Conservation (phyloP, 495 filamentous ascomycete genomes). For the Xylaria acuta region DNA sequence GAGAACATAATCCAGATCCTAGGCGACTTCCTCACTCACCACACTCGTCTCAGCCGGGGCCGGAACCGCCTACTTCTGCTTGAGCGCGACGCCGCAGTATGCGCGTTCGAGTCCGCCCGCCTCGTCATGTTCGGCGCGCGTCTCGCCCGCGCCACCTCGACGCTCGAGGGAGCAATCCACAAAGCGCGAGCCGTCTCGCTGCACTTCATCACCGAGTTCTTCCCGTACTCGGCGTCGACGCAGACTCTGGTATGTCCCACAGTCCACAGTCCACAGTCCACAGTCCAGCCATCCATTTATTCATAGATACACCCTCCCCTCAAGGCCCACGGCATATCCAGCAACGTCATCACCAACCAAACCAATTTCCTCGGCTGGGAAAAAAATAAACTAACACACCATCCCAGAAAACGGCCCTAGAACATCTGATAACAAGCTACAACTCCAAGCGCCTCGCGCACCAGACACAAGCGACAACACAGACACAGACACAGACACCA, state of each 20-base stretch:
- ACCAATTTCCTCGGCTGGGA: no score
- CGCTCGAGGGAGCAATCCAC: conserved; percentile 30
- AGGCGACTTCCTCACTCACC: conserved; percentile 30
- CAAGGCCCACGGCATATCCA: no score
- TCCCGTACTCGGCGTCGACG: conserved; percentile 35
- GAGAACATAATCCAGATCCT: conserved; percentile 38
- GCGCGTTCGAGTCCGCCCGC: conserved; percentile 38
- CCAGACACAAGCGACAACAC: conserved; percentile 27
- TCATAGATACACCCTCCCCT: no score
- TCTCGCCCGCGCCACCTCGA: conserved; percentile 30
- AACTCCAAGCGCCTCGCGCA: conserved; percentile 32
- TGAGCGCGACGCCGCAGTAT: conserved; percentile 38
- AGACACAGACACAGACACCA: not conserved
- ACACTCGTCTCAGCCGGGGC: conserved; percentile 12
- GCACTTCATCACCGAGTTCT: conserved; percentile 35
- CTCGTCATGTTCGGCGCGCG: conserved; percentile 38
- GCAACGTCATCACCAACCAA: no score
- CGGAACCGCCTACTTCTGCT: conserved; percentile 26
- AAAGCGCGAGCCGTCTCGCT: conserved; percentile 32
- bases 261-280: not conserved
- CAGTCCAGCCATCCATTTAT: no score
- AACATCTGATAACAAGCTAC: conserved; percentile 36
- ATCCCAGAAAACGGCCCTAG: conserved; percentile 32
- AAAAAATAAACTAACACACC: not conserved
- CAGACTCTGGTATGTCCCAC: conserved; percentile 29